These are phyloP conservation scores for Mycosphaerella sp. DNA, from an alignment of 2,329 filamentous ascomycete species.

Conservation along the genomic window DNA sequence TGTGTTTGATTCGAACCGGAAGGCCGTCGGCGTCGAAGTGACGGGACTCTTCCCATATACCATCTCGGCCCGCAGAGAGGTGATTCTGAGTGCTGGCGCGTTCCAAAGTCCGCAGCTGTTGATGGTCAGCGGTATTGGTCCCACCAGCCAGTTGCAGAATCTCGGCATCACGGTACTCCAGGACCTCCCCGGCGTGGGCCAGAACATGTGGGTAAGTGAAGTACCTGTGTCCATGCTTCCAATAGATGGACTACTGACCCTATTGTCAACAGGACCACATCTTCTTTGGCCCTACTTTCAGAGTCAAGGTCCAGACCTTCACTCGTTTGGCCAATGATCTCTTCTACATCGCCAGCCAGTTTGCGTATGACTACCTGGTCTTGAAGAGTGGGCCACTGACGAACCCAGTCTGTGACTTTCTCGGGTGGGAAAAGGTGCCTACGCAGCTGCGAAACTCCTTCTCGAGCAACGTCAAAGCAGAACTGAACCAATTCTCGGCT, in stretches of 20 bases:
- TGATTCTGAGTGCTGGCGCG: conserved; percentile 48
- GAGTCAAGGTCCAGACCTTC: too few relatives aligned
- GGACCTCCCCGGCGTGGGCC: conserved; percentile 57
- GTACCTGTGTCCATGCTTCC: conserved; percentile 14
- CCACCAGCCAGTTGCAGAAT: conserved; percentile 42
- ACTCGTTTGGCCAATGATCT: too few relatives aligned
- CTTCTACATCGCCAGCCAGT: too few relatives aligned
- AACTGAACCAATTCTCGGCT: too few relatives aligned
- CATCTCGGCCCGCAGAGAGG: conserved; percentile 36
- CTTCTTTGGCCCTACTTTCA: conserved; percentile 12
- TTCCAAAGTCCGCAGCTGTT: conserved; percentile 61
- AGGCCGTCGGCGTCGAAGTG: conserved; percentile 26
- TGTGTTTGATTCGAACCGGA: conserved; percentile 29
- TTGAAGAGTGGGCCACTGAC: too few relatives aligned
- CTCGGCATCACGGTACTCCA: conserved; percentile 50
- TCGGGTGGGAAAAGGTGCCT: too few relatives aligned
- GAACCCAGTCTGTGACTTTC: too few relatives aligned
- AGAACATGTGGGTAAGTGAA: conserved; percentile 44
- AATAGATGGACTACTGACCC: too few relatives aligned
- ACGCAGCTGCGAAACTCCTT: too few relatives aligned
- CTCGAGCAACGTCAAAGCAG: too few relatives aligned
- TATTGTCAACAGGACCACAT: conserved; percentile 17
- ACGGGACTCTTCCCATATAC: conserved; percentile 7
- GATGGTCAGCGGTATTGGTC: conserved; percentile 54
- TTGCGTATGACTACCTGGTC: too few relatives aligned